phyloP scores from a whole-genome alignment of 2,329 filamentous ascomycete genomes.

The Xylaria sp. region DNA sequence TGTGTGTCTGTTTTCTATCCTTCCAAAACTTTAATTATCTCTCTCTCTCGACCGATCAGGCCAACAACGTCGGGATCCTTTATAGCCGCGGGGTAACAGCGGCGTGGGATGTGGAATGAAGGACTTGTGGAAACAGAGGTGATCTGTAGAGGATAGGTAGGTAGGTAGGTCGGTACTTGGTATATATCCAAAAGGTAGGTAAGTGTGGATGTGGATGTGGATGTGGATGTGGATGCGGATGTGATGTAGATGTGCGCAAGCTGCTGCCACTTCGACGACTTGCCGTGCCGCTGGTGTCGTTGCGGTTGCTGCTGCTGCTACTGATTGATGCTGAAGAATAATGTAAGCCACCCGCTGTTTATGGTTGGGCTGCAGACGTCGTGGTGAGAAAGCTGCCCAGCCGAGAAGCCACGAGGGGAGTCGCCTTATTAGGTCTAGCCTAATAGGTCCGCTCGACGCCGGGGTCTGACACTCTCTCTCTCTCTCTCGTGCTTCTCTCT shows the following conservation, averaged over 20 bases:
- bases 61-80: slow-evolving; percentile 42
- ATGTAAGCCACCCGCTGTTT: slow-evolving; percentile 7
- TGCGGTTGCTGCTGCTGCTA: background rate
- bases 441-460: background rate
- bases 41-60: slow-evolving; percentile 27
- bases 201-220: too few relatives aligned
- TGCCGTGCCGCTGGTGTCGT: background rate
- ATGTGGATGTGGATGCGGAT: too few relatives aligned
- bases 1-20: too few relatives aligned
- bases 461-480: background rate
- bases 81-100: slow-evolving; percentile 46
- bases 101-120: slow-evolving; percentile 11
- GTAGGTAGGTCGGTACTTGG: too few relatives aligned
- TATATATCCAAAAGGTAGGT: too few relatives aligned
- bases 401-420: slow-evolving; percentile 38
- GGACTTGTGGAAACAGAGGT: background rate
- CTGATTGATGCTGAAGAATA: too few relatives aligned
- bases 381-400: slow-evolving; percentile 38
- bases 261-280: background rate
- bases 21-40: too few relatives aligned
- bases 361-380: slow-evolving; percentile 42
- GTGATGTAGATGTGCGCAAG: too few relatives aligned
- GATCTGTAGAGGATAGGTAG: background rate
- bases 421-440: slow-evolving; percentile 19
- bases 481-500: too few relatives aligned